Evolutionary conservation across 495 filamentous ascomycete genomes (phyloP), one percentile per base, ranked within the genome.

Genomic region (Parachaetomium inaequale): DNA sequence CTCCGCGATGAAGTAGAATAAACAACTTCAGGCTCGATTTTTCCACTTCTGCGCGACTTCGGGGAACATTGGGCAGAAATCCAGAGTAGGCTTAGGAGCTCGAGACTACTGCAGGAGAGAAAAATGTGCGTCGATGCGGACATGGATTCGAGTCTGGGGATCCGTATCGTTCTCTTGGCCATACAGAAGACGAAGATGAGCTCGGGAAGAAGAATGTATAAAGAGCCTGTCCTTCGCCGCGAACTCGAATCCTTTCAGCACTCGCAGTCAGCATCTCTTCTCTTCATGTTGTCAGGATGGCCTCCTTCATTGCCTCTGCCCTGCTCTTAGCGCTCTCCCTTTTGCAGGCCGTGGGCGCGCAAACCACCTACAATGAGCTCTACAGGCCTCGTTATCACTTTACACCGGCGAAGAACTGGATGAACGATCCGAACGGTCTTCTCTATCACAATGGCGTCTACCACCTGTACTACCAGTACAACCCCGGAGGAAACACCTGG

Each of bases 311-410:
- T 32, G 49, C 26, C 49, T 51, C 28, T 51, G 28, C 49, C 26
- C 49, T 51, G 14, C 49, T 51, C n/a, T 32, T 25, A 14, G 49
- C 26, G 49, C 49, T 51, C 49, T 51, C 26, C 11, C 26, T 51
- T 31, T 51, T 51, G 26, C 49, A 31, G 28, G 49, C 14, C 17
- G 49, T 11, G 31, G 49, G 49, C 15, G 49, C 49, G 14, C 49
- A 51, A 32, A 40, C 28, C 28, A 40, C 28, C 28, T 51, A 51
- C 49, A 10, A 51, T 51, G 49, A 51, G 49, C 49, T 32, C 8
- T 51, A 51, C 49, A 25, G 49, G 17, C 49, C 49, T 19, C 49
- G 28, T 25, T 51, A 51, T 51, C 49, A 51, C 49, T 51, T 51
- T 11, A 51, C 49, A 7, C 49, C 49, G 28, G 49, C 49, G 4